These are phyloP conservation scores for Cucurbita ficifolia DNA, from an alignment of 306 rosid genomes.

Conservation along the genomic window DNA sequence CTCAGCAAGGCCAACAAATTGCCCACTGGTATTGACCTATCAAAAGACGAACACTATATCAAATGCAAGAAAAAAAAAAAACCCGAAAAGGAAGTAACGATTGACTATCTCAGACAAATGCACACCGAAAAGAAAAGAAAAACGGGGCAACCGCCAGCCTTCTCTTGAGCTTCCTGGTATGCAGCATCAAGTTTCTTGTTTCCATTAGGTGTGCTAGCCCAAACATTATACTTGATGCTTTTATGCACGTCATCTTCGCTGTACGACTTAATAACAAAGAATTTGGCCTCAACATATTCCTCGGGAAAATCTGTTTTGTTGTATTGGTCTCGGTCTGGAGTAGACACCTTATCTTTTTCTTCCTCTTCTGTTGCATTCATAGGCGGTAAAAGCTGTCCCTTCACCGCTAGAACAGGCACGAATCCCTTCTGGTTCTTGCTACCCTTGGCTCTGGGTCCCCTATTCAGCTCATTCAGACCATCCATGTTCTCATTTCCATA, in stretches of 20 bases:
- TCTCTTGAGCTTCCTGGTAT: constrained; percentile 84
- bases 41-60: neutral
- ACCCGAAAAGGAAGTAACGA: neutral
- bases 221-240: constrained; percentile 85
- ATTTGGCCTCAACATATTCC: constrained; percentile 52
- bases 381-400: constrained; percentile 55
- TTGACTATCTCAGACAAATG: neutral
- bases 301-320: constrained; percentile 57
- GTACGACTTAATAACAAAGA: constrained; percentile 77
- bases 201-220: constrained; percentile 98
- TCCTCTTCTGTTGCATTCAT: constrained; percentile 27
- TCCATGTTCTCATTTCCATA: constrained; percentile 80
- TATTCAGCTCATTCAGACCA: constrained; percentile 77
- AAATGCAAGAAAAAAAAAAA: neutral
- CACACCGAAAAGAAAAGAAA: constrained; percentile 83
- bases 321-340: constrained; percentile 59
- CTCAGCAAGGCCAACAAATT: constrained; percentile 92
- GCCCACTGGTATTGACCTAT: constrained; percentile 96
- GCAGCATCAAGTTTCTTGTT: constrained; percentile 97
- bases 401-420: constrained; percentile 41
- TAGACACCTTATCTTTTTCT: constrained; percentile 38
- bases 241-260: constrained; percentile 97
- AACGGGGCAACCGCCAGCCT: constrained; percentile 53
- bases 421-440: constrained; percentile 62
- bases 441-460: constrained; percentile 88